Evolutionary conservation across 176 grass and related monocot species (phyloP).

Genomic region (Typha latifolia): DNA sequence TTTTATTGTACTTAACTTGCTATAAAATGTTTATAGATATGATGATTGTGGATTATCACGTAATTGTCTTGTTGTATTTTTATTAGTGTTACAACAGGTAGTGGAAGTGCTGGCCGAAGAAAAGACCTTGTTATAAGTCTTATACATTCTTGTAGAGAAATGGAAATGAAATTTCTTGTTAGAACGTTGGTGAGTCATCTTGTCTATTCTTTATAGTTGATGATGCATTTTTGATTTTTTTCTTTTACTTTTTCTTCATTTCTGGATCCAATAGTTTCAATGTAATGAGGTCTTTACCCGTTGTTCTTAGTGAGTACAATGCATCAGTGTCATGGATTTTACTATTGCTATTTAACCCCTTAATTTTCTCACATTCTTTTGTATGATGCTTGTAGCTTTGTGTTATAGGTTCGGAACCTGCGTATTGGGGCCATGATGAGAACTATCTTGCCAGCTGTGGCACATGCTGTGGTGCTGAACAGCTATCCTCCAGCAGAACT

Average conservation of each 20-base stretch:
- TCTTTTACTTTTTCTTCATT: neutral
- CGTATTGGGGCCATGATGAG: constrained; percentile 97
- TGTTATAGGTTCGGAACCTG: constrained; percentile 70
- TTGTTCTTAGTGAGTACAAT: too few species aligned
- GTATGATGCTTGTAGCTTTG: constrained; percentile 6
- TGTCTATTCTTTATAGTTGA: constrained; percentile 12
- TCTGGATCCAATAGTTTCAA: constrained; percentile 4
- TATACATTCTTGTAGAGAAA: constrained; percentile 93
- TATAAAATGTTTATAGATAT: neutral
- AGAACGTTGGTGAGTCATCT: constrained; percentile 69
- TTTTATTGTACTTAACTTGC: neutral
- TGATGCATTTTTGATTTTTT: too few species aligned
- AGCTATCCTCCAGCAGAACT: constrained; percentile 17
- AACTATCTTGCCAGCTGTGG: constrained; percentile 78
- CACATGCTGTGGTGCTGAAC: constrained; percentile 81
- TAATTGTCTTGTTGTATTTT: constrained; percentile 25
- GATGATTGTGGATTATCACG: neutral
- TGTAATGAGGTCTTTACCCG: too few species aligned
- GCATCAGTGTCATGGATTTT: neutral
- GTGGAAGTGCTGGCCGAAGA: constrained; percentile 67
- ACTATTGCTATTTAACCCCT: neutral
- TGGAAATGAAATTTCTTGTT: constrained; percentile 93
- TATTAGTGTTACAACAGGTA: constrained; percentile 66
- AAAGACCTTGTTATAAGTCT: constrained; percentile 79
- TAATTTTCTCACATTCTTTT: neutral